A percentile compares a stretch with the other conserved stretches of the same genome.
Evolutionary conservation across 129 eudicot species (phyloP).

Genomic region (Erigeron canadensis): DNA sequence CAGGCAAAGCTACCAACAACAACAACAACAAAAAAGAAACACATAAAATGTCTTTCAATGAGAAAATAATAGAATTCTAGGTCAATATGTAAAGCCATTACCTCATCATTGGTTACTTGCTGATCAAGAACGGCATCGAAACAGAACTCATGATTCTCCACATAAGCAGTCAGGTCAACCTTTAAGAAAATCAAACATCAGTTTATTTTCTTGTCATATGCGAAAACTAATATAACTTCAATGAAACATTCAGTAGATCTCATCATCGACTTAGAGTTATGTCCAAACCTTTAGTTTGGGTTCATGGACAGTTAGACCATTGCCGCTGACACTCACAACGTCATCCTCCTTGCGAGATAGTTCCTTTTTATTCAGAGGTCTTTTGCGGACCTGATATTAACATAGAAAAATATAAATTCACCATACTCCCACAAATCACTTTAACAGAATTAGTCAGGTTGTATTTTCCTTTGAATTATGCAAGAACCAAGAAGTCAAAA

Average conservation of each 20-base stretch:
- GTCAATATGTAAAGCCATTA: slow-evolving; percentile 28
- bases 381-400: slow-evolving; percentile 78
- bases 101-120: slow-evolving; percentile 92
- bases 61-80: slow-evolving; percentile 6
- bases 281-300: slow-evolving; percentile 85
- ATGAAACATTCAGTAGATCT: slow-evolving; percentile 2
- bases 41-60: not conserved
- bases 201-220: slow-evolving; percentile 12
- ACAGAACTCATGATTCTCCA: slow-evolving; percentile 93
- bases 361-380: slow-evolving; percentile 97
- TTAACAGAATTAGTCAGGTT: slow-evolving; percentile 10
- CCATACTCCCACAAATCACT: slow-evolving; percentile 8
- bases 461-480: not conserved
- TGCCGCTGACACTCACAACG: slow-evolving; percentile 71
- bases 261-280: slow-evolving; percentile 20
- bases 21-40: not conserved
- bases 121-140: slow-evolving; percentile 96
- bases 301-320: slow-evolving; percentile 84
- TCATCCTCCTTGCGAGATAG: slow-evolving; percentile 93
- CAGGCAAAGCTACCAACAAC: too few relatives aligned
- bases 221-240: slow-evolving; percentile 10
- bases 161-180: slow-evolving; percentile 99
- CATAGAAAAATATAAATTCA: slow-evolving; percentile 4
- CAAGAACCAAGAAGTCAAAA: not conserved
- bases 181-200: slow-evolving; percentile 38